These are phyloP conservation scores for Haplosporangium gracile DNA, from an alignment of 192 early-diverging fungal species.

Conservation along the genomic window DNA sequence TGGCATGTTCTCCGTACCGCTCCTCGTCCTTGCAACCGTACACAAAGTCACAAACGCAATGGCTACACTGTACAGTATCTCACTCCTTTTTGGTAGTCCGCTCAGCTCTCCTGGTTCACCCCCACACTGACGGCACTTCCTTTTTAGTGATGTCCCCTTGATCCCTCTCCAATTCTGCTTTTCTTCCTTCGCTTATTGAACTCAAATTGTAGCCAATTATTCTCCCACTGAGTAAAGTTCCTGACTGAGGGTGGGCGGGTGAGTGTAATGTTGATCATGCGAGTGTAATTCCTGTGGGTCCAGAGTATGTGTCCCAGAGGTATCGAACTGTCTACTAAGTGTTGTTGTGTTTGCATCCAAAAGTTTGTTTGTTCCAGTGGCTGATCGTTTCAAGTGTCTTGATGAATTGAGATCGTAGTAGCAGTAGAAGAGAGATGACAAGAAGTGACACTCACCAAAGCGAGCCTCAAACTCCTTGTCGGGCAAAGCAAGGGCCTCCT, in stretches of 20 bases:
- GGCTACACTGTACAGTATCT: not conserved
- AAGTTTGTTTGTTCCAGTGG: not conserved
- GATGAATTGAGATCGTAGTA: not conserved
- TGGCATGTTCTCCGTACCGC: not conserved
- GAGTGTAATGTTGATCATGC: not conserved
- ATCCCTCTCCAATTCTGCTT: not conserved
- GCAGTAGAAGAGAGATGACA: not conserved
- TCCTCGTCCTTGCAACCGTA: not conserved
- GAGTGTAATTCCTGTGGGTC: not conserved
- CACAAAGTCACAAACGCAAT: not conserved
- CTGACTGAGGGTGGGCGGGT: not conserved
- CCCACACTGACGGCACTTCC: conserved; percentile 45
- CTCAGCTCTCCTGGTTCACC: not conserved
- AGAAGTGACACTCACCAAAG: conserved; percentile 41
- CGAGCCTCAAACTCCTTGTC: conserved; percentile 55
- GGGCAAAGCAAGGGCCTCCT: conserved; percentile 57
- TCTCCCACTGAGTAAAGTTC: not conserved
- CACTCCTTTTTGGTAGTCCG: not conserved
- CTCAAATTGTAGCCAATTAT: not conserved
- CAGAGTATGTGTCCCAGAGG: not conserved
- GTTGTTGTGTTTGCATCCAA: not conserved
- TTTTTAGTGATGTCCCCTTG: conserved; percentile 15
- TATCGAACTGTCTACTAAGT: not conserved
- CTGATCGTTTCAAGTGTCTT: not conserved
- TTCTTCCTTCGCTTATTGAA: not conserved